Base-by-base conservation (phyloP, 768 basidiomycete genomes). In the Phaffia australis region DNA sequence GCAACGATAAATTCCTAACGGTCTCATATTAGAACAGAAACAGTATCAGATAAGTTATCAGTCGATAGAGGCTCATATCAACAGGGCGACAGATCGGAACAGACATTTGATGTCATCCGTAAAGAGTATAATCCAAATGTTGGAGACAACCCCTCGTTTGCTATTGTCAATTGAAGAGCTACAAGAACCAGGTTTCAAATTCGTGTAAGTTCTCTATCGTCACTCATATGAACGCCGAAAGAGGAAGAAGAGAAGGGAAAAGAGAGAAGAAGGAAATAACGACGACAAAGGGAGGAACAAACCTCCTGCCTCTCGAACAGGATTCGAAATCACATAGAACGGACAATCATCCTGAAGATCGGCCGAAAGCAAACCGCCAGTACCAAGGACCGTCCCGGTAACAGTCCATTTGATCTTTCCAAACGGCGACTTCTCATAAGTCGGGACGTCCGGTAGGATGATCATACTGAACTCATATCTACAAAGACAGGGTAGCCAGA, bases 401-500 rank as follows among this genome's bases (percentile, higher is more conserved):
- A 61, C 47, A 19, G 49, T 25, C 29, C 52, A 61, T 32, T 49
- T 47, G 15, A 49, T 61, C 23, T n/a, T 50, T 11, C 60, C 60
- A 1, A 29, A 48, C 5, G 49, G 49, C 1, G 60, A 61, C 11
- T 47, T n/a, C 29, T 61, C 60, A 21, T 48, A 49, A 19, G 60
- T 51, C 7, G 60, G 60, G 2, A 29, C 49, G 25, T 27, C 50
- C 46, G 46, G 30, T 18, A 48, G 60, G 1, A 61, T 16, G 27
- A 19, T 18, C 47, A 61, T 50, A 19, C 42, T 50, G 47, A 61
- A 61, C 48, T 61, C 60, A 29, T 30, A 61, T 9, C 60, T 61
- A 30, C 7, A 51, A 0, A 29, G 21, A 25, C 15, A 47, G 6
- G 18, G 9, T 29, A 29, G 60, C 50, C 60, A 46, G 27, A 16